Conservation (phyloP, 345 rosid species). For the Erucastrum elatum region DNA sequence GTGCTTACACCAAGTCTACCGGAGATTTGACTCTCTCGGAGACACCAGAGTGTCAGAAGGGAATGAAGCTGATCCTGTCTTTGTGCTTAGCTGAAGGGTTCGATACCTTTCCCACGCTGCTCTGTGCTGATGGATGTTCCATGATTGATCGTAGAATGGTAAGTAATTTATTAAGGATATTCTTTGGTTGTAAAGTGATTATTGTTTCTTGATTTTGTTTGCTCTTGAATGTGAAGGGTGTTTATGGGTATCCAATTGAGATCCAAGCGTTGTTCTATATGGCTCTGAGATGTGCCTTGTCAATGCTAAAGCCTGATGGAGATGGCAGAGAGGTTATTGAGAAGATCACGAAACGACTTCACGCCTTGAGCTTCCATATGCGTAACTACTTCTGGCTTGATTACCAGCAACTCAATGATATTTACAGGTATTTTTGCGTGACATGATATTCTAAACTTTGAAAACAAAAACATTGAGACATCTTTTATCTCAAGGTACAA, state of each 20-base stretch:
- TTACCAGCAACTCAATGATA: slow-evolving; percentile 61
- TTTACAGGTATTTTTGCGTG: slow-evolving; percentile 42
- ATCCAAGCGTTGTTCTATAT: slow-evolving; percentile 77
- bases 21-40: slow-evolving; percentile 65
- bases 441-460: background rate
- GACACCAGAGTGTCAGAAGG: slow-evolving; percentile 70
- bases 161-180: background rate
- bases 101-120: slow-evolving; percentile 75
- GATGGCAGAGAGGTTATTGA: slow-evolving; percentile 61
- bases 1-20: slow-evolving; percentile 78
- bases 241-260: slow-evolving; percentile 82
- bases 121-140: slow-evolving; percentile 76
- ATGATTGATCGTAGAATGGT: slow-evolving; percentile 91
- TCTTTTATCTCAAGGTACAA: slow-evolving; percentile 28
- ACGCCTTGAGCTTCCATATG: slow-evolving; percentile 64
- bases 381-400: slow-evolving; percentile 65
- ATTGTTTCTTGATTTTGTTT: background rate
- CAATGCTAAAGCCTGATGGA: slow-evolving; percentile 63
- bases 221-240: slow-evolving; percentile 49
- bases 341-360: slow-evolving; percentile 60
- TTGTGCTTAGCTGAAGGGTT: slow-evolving; percentile 76
- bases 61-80: slow-evolving; percentile 65
- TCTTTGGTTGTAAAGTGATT: background rate
- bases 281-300: slow-evolving; percentile 62
- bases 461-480: background rate